Conservation (phyloP, 768 basidiomycete genomes). For the Ramaria rubella region DNA sequence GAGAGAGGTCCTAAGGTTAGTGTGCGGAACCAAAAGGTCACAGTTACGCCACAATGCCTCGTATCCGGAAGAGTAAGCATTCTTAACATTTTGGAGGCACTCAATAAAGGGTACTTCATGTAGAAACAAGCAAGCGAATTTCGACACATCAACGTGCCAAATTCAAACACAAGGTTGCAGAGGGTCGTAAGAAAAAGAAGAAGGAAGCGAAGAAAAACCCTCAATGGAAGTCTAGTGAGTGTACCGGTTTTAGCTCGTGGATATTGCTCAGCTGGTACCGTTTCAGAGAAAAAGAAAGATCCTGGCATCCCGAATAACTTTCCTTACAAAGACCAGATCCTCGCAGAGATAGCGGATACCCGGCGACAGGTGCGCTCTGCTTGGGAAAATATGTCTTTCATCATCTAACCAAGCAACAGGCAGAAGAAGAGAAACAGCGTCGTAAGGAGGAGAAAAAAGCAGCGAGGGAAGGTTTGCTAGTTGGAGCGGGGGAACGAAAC, state of each 20-base stretch:
- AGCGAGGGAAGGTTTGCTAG: slow-evolving; percentile 19
- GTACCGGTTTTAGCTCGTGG: background rate
- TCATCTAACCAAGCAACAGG: slow-evolving; percentile 33
- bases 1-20: no score
- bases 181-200: slow-evolving; percentile 67
- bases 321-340: slow-evolving; percentile 89
- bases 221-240: slow-evolving; percentile 84
- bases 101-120: background rate
- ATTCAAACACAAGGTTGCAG: slow-evolving; percentile 67
- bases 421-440: slow-evolving; percentile 67
- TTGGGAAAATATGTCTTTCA: background rate
- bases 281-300: slow-evolving; percentile 72
- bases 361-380: slow-evolving; percentile 54
- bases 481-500: slow-evolving; percentile 24
- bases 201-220: slow-evolving; percentile 72
- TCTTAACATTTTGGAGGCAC: background rate
- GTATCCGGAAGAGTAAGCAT: slow-evolving; percentile 59
- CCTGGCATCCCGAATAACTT: slow-evolving; percentile 91
- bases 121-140: slow-evolving; percentile 80
- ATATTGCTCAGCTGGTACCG: background rate
- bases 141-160: slow-evolving; percentile 68
- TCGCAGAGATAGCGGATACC: slow-evolving; percentile 83
- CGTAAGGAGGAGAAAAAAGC: slow-evolving; percentile 61
- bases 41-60: slow-evolving; percentile 41
- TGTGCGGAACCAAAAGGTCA: slow-evolving; percentile 9